Conservation (phyloP, 768 basidiomycete species). For the Rhodotorula babjevae region DNA sequence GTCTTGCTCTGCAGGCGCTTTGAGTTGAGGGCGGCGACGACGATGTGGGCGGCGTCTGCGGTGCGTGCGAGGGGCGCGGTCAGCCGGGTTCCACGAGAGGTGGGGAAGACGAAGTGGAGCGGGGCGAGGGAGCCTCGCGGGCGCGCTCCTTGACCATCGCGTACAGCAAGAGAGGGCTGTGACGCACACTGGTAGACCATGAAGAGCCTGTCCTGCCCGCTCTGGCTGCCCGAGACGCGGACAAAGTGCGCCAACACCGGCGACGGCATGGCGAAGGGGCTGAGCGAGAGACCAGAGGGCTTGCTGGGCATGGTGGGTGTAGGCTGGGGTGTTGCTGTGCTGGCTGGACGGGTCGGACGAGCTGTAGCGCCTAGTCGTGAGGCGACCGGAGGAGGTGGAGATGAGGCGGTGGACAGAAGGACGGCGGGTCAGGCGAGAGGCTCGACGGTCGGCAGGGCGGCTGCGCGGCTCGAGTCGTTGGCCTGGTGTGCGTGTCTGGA, state of each 20-base stretch:
- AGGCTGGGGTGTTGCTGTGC: neutral
- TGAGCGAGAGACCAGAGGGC: slow-evolving; percentile 20
- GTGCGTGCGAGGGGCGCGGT: neutral
- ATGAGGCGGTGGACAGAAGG: too few relatives aligned
- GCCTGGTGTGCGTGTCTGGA: too few relatives aligned
- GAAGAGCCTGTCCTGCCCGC: slow-evolving; percentile 38
- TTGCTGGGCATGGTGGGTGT: neutral
- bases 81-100: neutral
- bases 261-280: slow-evolving; percentile 22
- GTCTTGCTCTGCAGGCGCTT: slow-evolving; percentile 23
- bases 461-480: too few relatives aligned
- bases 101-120: neutral
- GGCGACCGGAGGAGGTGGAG: too few relatives aligned
- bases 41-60: slow-evolving; percentile 25
- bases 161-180: neutral
- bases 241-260: slow-evolving; percentile 28
- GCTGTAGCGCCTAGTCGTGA: too few relatives aligned
- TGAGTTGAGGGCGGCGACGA: slow-evolving; percentile 13
- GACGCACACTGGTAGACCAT: slow-evolving; percentile 35
- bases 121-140: neutral
- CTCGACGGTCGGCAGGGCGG: too few relatives aligned
- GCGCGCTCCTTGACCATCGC: neutral
- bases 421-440: too few relatives aligned
- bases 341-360: neutral
- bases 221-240: slow-evolving; percentile 13